A percentile compares a stretch with the other conserved stretches of the same genome.
These are phyloP conservation scores for Nitzschia sp. DNA, from an alignment of 108 stramenopile genomes.

Conservation along the genomic window DNA sequence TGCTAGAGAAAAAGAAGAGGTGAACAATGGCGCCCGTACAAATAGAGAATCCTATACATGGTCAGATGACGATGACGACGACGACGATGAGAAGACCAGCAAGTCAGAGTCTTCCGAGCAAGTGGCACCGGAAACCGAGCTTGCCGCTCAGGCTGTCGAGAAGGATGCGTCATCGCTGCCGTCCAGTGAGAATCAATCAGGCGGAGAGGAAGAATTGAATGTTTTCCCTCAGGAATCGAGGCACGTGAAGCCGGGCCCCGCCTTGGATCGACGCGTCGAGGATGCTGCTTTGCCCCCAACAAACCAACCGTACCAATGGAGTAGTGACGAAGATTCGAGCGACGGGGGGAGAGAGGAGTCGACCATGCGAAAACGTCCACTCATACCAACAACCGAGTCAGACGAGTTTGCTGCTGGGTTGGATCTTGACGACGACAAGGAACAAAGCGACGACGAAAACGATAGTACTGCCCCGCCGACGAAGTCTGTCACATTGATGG, in stretches of 20 bases:
- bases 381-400: slow-evolving; percentile 11
- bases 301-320: slow-evolving; percentile 42
- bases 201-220: not conserved
- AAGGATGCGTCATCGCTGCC: too few relatives aligned
- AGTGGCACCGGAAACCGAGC: too few relatives aligned
- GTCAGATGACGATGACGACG: slow-evolving; percentile 34
- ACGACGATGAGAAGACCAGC: slow-evolving; percentile 6
- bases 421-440: slow-evolving; percentile 37
- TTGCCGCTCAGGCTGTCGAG: too few relatives aligned
- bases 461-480: slow-evolving; percentile 20
- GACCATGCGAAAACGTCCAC: not conserved
- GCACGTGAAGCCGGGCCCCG: too few relatives aligned
- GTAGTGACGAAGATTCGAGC: slow-evolving; percentile 29
- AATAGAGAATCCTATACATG: slow-evolving; percentile 15
- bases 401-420: slow-evolving; percentile 62
- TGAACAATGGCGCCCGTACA: not conserved
- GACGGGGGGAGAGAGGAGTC: slow-evolving; percentile 17
- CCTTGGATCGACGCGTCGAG: too few relatives aligned
- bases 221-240: too few relatives aligned
- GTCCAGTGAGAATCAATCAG: too few relatives aligned
- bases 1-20: slow-evolving; percentile 1
- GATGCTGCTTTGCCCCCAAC: too few relatives aligned
- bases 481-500: not conserved
- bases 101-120: too few relatives aligned
- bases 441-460: slow-evolving; percentile 27